phyloP scores from a whole-genome alignment of 2,329 filamentous ascomycete species.

The Delphinella strobiligena region DNA sequence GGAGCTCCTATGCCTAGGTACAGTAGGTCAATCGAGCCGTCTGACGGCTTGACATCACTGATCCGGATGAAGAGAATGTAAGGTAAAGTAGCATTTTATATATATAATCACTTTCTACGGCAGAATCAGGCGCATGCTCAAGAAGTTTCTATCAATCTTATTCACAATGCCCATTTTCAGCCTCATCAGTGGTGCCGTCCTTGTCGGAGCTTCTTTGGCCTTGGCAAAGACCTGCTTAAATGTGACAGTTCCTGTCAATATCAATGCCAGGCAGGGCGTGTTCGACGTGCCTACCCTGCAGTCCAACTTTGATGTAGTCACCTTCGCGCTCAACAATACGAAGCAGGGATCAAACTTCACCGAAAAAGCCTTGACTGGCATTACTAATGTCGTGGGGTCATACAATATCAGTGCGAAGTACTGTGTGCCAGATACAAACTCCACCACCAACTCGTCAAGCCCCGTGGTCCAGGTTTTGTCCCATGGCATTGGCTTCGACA shows the following conservation, averaged over 20 bases:
- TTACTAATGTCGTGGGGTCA: conserved; percentile 9
- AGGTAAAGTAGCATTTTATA: too few species aligned
- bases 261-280: conserved; percentile 41
- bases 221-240: conserved; percentile 31
- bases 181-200: conserved; percentile 2
- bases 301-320: conserved; percentile 45
- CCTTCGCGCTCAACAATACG: conserved; percentile 41
- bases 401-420: conserved; percentile 14
- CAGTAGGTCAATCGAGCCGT: too few species aligned
- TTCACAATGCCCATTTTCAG: conserved; percentile 4
- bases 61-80: too few species aligned
- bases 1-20: too few species aligned
- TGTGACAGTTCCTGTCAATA: conserved; percentile 43
- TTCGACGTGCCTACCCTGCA: conserved; percentile 39
- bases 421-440: conserved; percentile 14
- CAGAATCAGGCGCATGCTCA: neutral
- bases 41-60: too few species aligned
- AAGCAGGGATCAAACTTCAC: conserved; percentile 41
- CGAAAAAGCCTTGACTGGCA: conserved; percentile 18
- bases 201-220: conserved; percentile 12
- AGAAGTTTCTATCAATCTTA: neutral
- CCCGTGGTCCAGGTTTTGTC: conserved; percentile 25
- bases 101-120: too few species aligned
- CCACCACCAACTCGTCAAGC: conserved; percentile 21
- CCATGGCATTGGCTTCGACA: conserved; percentile 29